Conservation (phyloP, 257 asterid species). For the Sherardia arvensis region DNA sequence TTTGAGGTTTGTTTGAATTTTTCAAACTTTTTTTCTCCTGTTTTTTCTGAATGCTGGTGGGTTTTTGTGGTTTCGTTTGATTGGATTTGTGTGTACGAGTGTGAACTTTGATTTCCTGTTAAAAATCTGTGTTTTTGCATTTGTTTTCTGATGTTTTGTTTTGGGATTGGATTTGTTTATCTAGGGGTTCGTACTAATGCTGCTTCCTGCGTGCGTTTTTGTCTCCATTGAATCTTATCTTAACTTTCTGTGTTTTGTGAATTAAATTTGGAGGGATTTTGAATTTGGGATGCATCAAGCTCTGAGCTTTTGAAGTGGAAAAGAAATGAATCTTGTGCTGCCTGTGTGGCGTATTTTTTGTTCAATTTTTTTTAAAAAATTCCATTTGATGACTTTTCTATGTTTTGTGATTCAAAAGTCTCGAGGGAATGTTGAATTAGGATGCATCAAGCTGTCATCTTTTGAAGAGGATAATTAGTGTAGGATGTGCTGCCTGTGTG, state of each 20-base stretch:
- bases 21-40: neutral
- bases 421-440: neutral
- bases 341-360: neutral
- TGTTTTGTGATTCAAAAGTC: neutral
- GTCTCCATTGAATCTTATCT: neutral
- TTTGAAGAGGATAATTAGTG: neutral
- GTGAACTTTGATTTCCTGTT: neutral
- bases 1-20: constrained; percentile 18
- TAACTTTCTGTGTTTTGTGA: neutral
- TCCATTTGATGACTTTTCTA: neutral
- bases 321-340: neutral
- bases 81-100: neutral
- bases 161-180: neutral
- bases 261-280: neutral
- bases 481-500: neutral
- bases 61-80: neutral
- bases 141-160: neutral
- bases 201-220: neutral
- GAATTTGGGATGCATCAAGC: neutral
- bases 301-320: neutral
- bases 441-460: neutral
- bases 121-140: neutral
- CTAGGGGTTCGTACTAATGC: neutral
- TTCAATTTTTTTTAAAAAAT: neutral
- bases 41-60: neutral